Base-by-base conservation (phyloP, 73 alveolate species). In the Durusdinium trenchii region DNA sequence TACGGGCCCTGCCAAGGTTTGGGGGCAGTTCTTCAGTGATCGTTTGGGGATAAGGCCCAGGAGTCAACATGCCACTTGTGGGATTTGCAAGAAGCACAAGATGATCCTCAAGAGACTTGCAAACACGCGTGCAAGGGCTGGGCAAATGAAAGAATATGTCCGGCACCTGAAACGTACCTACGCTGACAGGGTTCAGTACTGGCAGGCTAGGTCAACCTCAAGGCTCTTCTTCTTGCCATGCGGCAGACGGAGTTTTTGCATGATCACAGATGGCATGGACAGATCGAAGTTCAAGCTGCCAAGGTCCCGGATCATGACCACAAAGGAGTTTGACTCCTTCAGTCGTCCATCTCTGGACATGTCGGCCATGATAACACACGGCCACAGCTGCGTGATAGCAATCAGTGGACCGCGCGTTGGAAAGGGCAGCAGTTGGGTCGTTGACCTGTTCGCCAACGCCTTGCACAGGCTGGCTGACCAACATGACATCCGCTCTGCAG, bases 271-370 rank as follows among this genome's bases (percentile, higher is more conserved):
- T 26, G 90, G 40, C 46, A 45, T 47, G 3, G 90, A 79, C 69
- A 45, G 48, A 45, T 9, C 32, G 0, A 79, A 79, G 28, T 79
- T 47, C 69, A 12, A 67, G 0, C 6, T 9, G 3, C 90, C 90
- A 5, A 6, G 90, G 36, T 5, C 28, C 0, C 0, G 2, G 45
- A 20, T 79, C 16, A 30, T 79, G 0, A 4, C 0, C 14, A 0
- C 69, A 42, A 79, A 79, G 26, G 47, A 79, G 45, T 79, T 79
- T 3, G 52, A 36, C 2, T 12, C 62, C 45, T 57, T 40, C 51
- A 45, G 36, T 20, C 81, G 95, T 16, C 95, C 95, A 7, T 28
- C 62, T 40, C 7, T 86, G 81, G 95, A 86, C 81, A 28, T 86
- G 48, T 54, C 75, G 46, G 54, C 47, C 50, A 0, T 16, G 32